A percentile compares a stretch with the other conserved stretches of the same genome.
These are phyloP conservation scores for Aspergillus wentii DNA, from an alignment of 495 filamentous ascomycete genomes.

Conservation along the genomic window DNA sequence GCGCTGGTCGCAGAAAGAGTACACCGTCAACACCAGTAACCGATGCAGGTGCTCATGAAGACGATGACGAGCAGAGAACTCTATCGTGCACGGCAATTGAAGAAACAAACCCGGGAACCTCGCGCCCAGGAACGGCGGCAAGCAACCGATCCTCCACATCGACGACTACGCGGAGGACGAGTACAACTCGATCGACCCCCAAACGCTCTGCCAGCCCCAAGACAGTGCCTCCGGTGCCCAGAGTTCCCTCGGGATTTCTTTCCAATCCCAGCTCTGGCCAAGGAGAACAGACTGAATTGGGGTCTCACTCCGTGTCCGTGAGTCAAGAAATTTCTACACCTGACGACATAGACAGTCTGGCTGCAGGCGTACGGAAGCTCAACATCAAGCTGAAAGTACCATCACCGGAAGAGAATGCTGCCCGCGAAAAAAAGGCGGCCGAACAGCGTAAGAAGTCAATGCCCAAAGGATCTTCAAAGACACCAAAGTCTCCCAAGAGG, in stretches of 20 bases:
- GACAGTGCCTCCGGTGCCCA: constrained; percentile 41
- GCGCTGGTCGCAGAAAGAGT: constrained; percentile 34
- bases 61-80: constrained; percentile 12
- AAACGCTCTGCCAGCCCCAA: constrained; percentile 37
- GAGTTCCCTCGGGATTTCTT: constrained; percentile 31
- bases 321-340: neutral
- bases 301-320: no score
- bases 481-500: constrained; percentile 20
- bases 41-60: constrained; percentile 3
- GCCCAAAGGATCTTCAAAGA: constrained; percentile 15
- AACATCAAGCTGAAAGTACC: constrained; percentile 69
- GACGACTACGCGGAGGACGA: constrained; percentile 33
- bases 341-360: constrained; percentile 57
- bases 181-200: constrained; percentile 40
- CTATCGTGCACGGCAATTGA: constrained; percentile 4
- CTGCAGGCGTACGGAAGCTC: constrained; percentile 62
- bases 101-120: constrained; percentile 3
- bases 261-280: no score
- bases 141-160: constrained; percentile 11
- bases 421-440: constrained; percentile 40
- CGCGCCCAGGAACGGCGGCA: constrained; percentile 18
- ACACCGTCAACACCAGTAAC: constrained; percentile 11
- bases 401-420: constrained; percentile 65
- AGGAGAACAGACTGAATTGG: no score
- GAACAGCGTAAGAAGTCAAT: constrained; percentile 23